phyloP scores from a whole-genome alignment of 257 asterid genomes.

The Asclepias syriaca region DNA sequence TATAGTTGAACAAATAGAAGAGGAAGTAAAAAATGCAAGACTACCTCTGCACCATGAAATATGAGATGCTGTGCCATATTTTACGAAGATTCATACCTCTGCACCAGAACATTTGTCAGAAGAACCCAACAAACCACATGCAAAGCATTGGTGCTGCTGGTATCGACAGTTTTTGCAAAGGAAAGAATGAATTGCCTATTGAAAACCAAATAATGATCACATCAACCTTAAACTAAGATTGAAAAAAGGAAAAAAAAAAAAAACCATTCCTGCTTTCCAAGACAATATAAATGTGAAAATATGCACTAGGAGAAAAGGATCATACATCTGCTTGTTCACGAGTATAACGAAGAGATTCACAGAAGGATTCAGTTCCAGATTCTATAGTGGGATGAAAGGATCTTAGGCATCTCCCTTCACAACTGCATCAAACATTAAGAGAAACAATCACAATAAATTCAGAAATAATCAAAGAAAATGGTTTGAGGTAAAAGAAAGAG shows the following conservation, averaged over 20 bases:
- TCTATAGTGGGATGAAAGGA: conserved; percentile 66
- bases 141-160: conserved; percentile 61
- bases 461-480: conserved; percentile 3
- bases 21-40: neutral
- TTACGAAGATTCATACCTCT: conserved; percentile 40
- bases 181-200: conserved; percentile 54
- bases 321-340: conserved; percentile 42
- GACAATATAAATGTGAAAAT: neutral
- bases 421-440: conserved; percentile 36
- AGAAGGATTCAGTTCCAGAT: conserved; percentile 46
- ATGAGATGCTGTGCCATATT: neutral
- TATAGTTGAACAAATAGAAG: neutral
- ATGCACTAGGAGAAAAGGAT: conserved; percentile 9
- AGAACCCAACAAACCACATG: conserved; percentile 61
- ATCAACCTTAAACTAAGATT: neutral
- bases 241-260: neutral
- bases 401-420: conserved; percentile 80
- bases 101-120: conserved; percentile 56
- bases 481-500: conserved; percentile 1
- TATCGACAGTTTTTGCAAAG: conserved; percentile 60
- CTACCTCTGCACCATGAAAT: neutral
- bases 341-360: conserved; percentile 64
- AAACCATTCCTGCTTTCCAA: neutral
- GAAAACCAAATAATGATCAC: neutral
- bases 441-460: conserved; percentile 13